phyloP scores from a whole-genome alignment of 176 grass and related monocot species.

The Phyllostachys edulis region DNA sequence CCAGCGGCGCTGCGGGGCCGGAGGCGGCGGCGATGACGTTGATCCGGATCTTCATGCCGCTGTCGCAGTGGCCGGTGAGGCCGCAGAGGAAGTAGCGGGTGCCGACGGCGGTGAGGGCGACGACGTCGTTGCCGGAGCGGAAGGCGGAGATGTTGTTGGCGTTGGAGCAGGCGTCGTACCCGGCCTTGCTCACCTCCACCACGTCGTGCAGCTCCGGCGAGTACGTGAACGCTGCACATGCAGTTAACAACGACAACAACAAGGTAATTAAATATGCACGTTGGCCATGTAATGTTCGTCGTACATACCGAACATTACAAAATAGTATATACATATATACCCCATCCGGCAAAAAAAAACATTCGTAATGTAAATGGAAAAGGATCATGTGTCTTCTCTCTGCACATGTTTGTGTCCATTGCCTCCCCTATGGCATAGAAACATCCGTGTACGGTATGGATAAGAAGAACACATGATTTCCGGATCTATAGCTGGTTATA shows the following conservation, averaged over 20 bases:
- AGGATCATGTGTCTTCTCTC: no score
- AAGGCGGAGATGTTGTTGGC: conserved; percentile 44
- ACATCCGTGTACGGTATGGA: no score
- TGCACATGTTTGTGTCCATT: no score
- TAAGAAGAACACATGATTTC: no score
- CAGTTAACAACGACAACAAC: not conserved
- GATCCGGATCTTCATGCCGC: conserved; percentile 73
- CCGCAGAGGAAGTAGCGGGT: conserved; percentile 85
- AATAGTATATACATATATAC: no score
- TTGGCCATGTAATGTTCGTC: no score
- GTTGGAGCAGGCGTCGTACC: conserved; percentile 54
- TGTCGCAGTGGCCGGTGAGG: conserved; percentile 51
- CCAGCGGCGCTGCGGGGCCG: not conserved
- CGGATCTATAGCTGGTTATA: no score
- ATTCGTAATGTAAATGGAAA: no score
- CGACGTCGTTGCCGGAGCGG: conserved; percentile 56
- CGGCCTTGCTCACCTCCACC: conserved; percentile 57
- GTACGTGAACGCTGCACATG: conserved; percentile 58
- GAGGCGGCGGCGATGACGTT: conserved; percentile 11
- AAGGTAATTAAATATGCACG: no score
- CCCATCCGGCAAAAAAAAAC: no score
- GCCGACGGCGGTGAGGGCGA: conserved; percentile 43
- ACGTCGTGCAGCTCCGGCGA: conserved; percentile 56
- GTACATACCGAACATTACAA: no score
- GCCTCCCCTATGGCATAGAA: no score